These are phyloP conservation scores for Saccharomyces mikatae DNA, from an alignment of 805 yeast species.

Conservation along the genomic window DNA sequence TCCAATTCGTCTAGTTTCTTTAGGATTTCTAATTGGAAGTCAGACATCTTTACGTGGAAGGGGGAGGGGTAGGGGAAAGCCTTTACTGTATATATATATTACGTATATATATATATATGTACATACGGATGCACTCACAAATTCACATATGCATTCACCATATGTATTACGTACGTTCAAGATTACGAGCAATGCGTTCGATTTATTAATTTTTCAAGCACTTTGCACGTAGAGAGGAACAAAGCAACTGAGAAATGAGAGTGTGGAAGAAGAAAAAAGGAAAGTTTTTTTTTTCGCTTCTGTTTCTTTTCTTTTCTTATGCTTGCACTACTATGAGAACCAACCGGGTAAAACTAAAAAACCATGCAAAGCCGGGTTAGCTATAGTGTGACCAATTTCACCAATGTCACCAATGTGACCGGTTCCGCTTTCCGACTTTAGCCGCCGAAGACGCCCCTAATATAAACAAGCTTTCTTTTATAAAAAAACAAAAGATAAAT, in stretches of 20 bases:
- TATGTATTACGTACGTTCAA: not conserved
- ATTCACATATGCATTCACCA: not conserved
- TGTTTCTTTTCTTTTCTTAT: no score
- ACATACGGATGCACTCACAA: no score
- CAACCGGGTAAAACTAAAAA: not conserved
- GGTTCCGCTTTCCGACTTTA: not conserved
- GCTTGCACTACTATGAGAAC: not conserved
- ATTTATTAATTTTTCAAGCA: not conserved
- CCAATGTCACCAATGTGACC: not conserved
- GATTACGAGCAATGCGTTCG: not conserved
- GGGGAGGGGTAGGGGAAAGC: not conserved
- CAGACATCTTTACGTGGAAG: slow-evolving; percentile 44
- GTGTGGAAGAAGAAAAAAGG: not conserved
- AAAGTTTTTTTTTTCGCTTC: not conserved
- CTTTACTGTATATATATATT: not conserved
- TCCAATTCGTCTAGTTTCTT: slow-evolving; percentile 56
- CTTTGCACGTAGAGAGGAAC: not conserved
- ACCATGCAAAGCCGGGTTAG: no score
- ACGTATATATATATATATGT: not conserved
- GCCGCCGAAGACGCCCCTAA: not conserved
- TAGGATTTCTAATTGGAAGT: slow-evolving; percentile 54
- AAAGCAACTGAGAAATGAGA: not conserved
- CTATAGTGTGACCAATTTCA: not conserved
- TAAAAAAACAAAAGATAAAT: not conserved
- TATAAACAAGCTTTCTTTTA: no score